These are phyloP conservation scores for Penicillium sp. DNA, from an alignment of 2,329 filamentous ascomycete species.

Conservation along the genomic window DNA sequence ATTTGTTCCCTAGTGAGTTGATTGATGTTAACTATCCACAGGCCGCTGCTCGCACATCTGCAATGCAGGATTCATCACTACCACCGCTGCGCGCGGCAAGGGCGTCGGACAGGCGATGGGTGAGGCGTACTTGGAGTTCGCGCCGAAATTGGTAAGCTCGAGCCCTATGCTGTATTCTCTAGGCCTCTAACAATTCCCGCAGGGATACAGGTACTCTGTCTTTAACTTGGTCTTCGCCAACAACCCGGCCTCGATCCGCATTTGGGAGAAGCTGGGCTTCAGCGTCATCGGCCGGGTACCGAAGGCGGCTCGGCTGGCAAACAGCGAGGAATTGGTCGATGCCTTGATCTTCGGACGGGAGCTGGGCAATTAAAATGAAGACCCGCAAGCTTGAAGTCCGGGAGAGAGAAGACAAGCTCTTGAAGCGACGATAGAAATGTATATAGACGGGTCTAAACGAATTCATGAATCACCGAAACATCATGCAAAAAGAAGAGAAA, in stretches of 20 bases:
- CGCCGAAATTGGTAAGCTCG: conserved; percentile 33
- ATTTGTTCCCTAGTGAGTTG: too few species aligned
- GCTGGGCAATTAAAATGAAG: conserved; percentile 22
- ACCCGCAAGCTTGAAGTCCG: not conserved
- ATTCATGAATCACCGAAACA: not conserved
- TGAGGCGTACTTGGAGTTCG: conserved; percentile 37
- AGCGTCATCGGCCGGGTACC: conserved; percentile 39
- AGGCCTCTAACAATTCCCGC: conserved; percentile 4
- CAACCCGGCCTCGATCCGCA: conserved; percentile 38
- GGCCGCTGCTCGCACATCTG: conserved; percentile 42
- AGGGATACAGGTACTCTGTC: conserved; percentile 44
- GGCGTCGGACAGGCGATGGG: conserved; percentile 40
- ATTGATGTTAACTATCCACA: conserved; percentile 9
- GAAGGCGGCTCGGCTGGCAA: conserved; percentile 34
- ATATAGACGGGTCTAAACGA: not conserved
- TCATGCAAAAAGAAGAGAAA: not conserved
- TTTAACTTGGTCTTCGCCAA: conserved; percentile 44
- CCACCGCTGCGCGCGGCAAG: conserved; percentile 30
- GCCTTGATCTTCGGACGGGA: conserved; percentile 39
- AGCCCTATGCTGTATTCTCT: not conserved
- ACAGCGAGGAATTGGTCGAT: conserved; percentile 39
- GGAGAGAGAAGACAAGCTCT: not conserved
- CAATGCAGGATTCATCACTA: conserved; percentile 40
- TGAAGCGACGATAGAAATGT: not conserved
- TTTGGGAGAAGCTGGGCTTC: conserved; percentile 42